Evolutionary conservation across 495 filamentous ascomycete species (phyloP), one percentile per base, ranked within the genome.

Genomic region (Rusavskia elegans): DNA sequence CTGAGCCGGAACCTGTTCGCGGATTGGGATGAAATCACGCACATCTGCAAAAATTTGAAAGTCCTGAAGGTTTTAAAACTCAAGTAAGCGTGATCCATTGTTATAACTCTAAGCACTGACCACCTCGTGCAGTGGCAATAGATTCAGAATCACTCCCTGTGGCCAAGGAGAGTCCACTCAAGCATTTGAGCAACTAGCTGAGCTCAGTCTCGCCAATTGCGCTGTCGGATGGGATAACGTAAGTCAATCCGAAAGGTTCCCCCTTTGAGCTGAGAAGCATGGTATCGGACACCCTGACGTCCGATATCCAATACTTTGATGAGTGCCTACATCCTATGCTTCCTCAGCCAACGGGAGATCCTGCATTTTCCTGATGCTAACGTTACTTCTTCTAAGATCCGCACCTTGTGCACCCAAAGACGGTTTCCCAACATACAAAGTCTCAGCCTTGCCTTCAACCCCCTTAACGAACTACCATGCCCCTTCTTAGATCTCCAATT

Each of bases 1-100:
- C 65, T 98, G 35, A 88, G 87, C 58, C 75, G 87, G 40, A 97
- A 90, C 63, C 65, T 96, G 45, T 78, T 96, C 57, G 77, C 79
- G 53, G 66, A 63, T 16, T 79, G 87, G 64, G 61, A 66, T 3
- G 77, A 82, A 25, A 74, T 95, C 20, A 71, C 75, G 40, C 66
- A 73, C 17, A 84, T 98, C 29, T 92, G 85, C 61, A 66, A 66
- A 4, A 73, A 78, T 48, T 66, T 97, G 8, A 69, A 75, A 25
- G 63, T 64, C 38, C 59, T 98, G 53, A 75, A 68, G 59, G 75
- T 63, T 16, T 61, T 98, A 54, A 80, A 78, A 49, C 64, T 94
- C 25, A 85, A 83, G 85, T 92, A 65, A 60, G 76, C 70, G 2
- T 42, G n/a, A 21, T n/a, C 5, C n/a, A 11, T 3, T 42, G n/a